phyloP scores from a whole-genome alignment of 1,284 basidiomycete species.

The Trametes pubescens region DNA sequence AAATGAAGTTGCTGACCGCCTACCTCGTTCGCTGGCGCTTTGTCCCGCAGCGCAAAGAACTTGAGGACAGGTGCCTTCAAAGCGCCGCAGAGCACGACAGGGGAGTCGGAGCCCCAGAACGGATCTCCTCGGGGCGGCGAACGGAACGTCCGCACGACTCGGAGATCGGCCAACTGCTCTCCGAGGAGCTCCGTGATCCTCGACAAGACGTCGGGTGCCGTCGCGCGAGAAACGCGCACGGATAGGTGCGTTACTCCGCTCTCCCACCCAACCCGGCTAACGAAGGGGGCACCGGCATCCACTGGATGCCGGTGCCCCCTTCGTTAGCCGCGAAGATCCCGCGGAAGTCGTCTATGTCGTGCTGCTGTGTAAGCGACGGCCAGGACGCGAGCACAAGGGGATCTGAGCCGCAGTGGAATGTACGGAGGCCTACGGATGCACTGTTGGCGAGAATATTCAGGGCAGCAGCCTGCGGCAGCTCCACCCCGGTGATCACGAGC shows the following conservation, averaged over 20 bases:
- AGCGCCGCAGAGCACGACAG: neutral
- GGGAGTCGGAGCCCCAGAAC: constrained; percentile 7
- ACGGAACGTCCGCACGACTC: neutral
- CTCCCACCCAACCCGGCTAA: neutral
- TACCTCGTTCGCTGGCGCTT: neutral
- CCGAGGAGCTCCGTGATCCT: neutral
- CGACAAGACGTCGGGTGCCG: neutral
- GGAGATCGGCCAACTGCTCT: neutral
- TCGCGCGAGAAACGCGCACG: neutral
- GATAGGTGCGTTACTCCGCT: neutral
- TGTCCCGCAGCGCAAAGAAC: constrained; percentile 1
- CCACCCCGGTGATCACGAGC: neutral
- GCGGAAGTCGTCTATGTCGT: neutral
- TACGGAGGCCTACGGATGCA: too few relatives aligned
- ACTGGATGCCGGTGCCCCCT: neutral
- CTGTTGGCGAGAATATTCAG: neutral
- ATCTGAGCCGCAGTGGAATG: neutral
- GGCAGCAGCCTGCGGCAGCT: neutral
- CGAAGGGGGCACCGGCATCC: neutral
- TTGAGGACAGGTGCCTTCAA: neutral
- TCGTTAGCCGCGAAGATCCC: neutral
- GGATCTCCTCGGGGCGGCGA: neutral
- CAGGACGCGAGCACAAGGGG: constrained; percentile 3
- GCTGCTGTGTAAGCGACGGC: neutral
- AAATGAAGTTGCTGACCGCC: neutral